Percentiles rank a stretch among this genome's conserved stretches.
Evolutionary conservation across 805 yeast genomes (phyloP).

Genomic region (Sugiyamaella floridensis): DNA sequence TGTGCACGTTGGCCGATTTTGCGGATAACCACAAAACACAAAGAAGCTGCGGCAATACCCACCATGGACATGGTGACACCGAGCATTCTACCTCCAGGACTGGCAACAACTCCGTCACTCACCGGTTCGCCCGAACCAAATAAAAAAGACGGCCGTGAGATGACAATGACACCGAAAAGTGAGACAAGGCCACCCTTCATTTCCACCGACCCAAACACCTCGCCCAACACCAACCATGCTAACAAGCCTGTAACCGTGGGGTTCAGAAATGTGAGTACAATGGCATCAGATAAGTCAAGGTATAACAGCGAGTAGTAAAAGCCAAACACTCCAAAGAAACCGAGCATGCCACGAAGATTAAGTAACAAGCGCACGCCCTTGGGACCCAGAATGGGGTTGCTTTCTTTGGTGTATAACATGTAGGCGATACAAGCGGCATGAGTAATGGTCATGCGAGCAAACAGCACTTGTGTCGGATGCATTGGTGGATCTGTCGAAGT

Average conservation of each 20-base stretch:
- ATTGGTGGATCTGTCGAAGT: conserved; percentile 60
- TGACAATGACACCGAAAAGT: conserved; percentile 65
- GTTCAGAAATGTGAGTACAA: conserved; percentile 67
- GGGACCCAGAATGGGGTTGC: conserved; percentile 67
- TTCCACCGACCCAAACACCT: conserved; percentile 59
- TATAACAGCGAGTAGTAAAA: conserved; percentile 68
- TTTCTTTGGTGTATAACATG: conserved; percentile 46
- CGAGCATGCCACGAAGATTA: conserved; percentile 58
- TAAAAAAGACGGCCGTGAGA: conserved; percentile 73
- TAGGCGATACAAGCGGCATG: conserved; percentile 49
- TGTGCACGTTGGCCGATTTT: conserved; percentile 74
- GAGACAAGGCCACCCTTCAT: conserved; percentile 63
- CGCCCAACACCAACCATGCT: conserved; percentile 63
- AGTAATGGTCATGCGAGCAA: conserved; percentile 73
- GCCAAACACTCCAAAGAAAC: conserved; percentile 76
- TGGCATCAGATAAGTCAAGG: conserved; percentile 72
- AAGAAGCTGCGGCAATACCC: conserved; percentile 64
- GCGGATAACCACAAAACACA: conserved; percentile 63
- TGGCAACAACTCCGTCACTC: conserved; percentile 15
- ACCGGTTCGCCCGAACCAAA: conserved; percentile 38
- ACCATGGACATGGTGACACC: conserved; percentile 59
- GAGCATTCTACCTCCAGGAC: conserved; percentile 35
- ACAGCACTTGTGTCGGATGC: conserved; percentile 71
- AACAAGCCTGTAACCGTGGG: conserved; percentile 72
- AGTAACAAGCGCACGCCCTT: conserved; percentile 47